phyloP scores from a whole-genome alignment of 139 green algal species.

The Ettlia oleoabundans region DNA sequence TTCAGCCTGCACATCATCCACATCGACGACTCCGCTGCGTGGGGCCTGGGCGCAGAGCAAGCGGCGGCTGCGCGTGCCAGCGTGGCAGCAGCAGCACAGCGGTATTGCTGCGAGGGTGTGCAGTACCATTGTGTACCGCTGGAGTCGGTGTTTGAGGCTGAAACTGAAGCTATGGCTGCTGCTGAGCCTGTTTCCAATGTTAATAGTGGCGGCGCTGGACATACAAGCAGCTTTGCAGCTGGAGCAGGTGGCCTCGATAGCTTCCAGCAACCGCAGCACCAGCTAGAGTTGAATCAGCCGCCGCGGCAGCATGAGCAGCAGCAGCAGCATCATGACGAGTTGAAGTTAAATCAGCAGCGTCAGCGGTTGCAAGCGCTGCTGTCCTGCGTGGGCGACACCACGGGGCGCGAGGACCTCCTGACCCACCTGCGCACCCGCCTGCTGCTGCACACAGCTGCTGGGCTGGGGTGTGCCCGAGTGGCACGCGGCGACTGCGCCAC shows the following conservation, averaged over 20 bases:
- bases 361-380: slow-evolving; percentile 31
- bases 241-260: too few species aligned
- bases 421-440: slow-evolving; percentile 59
- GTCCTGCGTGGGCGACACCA: slow-evolving; percentile 60
- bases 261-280: too few species aligned
- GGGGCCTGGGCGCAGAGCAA: background rate
- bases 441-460: slow-evolving; percentile 48
- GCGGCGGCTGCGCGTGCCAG: background rate
- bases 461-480: slow-evolving; percentile 61
- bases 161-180: too few species aligned
- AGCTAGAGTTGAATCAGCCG: too few species aligned
- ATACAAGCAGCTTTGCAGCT: too few species aligned
- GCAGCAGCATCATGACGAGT: background rate
- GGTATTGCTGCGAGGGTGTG: background rate
- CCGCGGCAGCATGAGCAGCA: background rate
- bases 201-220: background rate
- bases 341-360: background rate
- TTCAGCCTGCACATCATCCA: slow-evolving; percentile 60
- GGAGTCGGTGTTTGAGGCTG: slow-evolving; percentile 47
- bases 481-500: slow-evolving; percentile 60
- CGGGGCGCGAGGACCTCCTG: slow-evolving; percentile 72
- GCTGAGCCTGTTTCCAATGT: too few species aligned
- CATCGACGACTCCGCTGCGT: slow-evolving; percentile 46
- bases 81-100: slow-evolving; percentile 9
- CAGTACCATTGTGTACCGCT: slow-evolving; percentile 45